Percentiles rank a stretch among this genome's conserved stretches.
Evolutionary conservation across 1,284 basidiomycete species (phyloP).

Genomic region (Trichosporon sp.): DNA sequence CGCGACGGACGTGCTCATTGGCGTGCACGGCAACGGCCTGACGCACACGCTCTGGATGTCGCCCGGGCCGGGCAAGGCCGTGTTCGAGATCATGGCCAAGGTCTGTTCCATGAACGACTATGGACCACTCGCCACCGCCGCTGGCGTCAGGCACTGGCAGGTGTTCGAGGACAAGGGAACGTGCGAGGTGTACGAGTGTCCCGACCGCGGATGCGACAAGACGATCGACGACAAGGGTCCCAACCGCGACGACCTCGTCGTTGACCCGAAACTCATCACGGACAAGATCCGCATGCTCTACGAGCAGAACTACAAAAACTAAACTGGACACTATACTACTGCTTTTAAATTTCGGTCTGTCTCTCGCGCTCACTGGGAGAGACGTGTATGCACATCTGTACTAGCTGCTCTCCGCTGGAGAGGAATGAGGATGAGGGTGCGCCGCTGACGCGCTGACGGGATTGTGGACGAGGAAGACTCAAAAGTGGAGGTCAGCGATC

Average conservation of each 20-base stretch:
- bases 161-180: conserved; percentile 31
- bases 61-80: conserved; percentile 65
- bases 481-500: neutral
- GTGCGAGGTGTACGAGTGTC: conserved; percentile 26
- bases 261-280: conserved; percentile 22
- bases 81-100: conserved; percentile 48
- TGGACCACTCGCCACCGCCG: conserved; percentile 38
- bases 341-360: neutral
- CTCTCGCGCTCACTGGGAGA: neutral
- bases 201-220: conserved; percentile 24
- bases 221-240: neutral
- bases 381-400: conserved; percentile 1
- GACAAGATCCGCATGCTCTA: conserved; percentile 25
- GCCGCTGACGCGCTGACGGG: neutral
- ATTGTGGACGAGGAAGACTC: neutral
- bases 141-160: conserved; percentile 37
- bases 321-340: neutral
- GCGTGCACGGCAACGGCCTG: conserved; percentile 74
- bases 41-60: conserved; percentile 78
- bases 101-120: conserved; percentile 38
- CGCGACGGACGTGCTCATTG: conserved; percentile 30
- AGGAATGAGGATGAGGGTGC: neutral
- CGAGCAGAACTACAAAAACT: conserved; percentile 10
- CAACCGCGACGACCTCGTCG: conserved; percentile 24
- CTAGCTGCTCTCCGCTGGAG: neutral